Base-by-base conservation (phyloP, 176 grass and related monocot genomes). In the Otatea glauca region DNA sequence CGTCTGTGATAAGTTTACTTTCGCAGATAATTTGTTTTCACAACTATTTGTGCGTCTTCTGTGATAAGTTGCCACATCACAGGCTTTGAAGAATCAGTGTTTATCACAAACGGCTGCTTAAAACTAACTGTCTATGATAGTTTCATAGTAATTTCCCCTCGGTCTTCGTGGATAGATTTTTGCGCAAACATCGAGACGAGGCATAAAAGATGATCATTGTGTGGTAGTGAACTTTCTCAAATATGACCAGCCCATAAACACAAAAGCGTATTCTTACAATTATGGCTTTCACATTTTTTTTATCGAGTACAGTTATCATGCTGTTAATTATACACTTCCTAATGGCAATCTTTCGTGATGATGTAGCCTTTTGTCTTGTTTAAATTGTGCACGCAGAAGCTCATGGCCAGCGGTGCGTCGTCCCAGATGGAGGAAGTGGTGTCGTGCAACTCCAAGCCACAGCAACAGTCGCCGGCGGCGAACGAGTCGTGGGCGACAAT, bases 381-480 rank as follows among this genome's bases (percentile, higher is more conserved):
- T 59, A 8, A 24, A 11, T 11, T 4, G 56, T 32, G 25, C 25
- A 64, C 25, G 61, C 25, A 64, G 13, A 64, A 64, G 61, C 24
- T 64, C 24, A 15, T 2, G 25, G 25, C 25, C 24, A 12, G 1
- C 25, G 61, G 12, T 32, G 25, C 25, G 13, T 24, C 15, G 15
- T 63, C 8, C 42, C 1, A 48, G 60, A 49, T 49, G 62, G 77
- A 80, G 77, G 62, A 80, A 37, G 29, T 68, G 63, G 13, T 38
- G 63, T 15, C 11, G 10, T 21, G 59, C 42, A 78, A 24, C 56
- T 48, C 60, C 42, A 49, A 79, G 59, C 27, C 83, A 74, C 73
- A 80, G 64, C 65, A 35, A 54, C 60, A 80, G 21, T 43, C 54
- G 72, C 58, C n/a, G 65, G 41, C 9, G 7, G 61, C 13, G 62